Conservation (phyloP, 2,329 filamentous ascomycete species). For the Claviceps maximensis region DNA sequence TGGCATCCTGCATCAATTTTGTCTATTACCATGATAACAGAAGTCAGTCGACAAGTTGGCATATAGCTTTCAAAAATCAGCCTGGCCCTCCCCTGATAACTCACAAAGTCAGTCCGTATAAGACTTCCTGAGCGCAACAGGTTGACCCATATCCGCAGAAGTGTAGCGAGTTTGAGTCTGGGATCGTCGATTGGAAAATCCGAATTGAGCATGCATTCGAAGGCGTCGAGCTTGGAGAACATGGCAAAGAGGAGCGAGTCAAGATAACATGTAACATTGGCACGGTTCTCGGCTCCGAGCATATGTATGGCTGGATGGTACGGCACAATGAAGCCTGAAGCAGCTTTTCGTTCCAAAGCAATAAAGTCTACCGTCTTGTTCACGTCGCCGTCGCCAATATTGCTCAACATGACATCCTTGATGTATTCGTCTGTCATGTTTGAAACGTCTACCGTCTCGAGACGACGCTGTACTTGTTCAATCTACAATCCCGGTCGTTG, state of each 20-base stretch:
- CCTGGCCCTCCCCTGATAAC: conserved; percentile 11
- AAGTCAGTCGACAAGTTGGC: conserved; percentile 7
- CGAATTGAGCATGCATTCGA: conserved; percentile 82
- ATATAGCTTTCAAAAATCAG: background rate
- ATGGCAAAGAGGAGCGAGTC: conserved; percentile 89
- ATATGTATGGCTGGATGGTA: conserved; percentile 62
- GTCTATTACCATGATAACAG: conserved; percentile 40
- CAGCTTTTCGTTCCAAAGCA: conserved; percentile 65
- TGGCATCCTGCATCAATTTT: conserved; percentile 64
- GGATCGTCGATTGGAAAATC: conserved; percentile 55
- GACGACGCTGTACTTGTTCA: conserved; percentile 24
- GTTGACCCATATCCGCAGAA: conserved; percentile 86
- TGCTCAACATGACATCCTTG: conserved; percentile 41
- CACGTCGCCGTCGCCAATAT: conserved; percentile 54
- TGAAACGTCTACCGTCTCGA: conserved; percentile 32
- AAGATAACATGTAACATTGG: conserved; percentile 84
- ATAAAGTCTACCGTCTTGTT: conserved; percentile 67
- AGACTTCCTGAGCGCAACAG: conserved; percentile 73
- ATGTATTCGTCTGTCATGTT: conserved; percentile 44
- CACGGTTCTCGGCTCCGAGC: conserved; percentile 74
- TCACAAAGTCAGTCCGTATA: conserved; percentile 72
- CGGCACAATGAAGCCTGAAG: conserved; percentile 62
- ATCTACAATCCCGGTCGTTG: conserved; percentile 19
- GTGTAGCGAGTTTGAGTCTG: conserved; percentile 58
- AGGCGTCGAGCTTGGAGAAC: conserved; percentile 82